Evolutionary conservation across 1,139 yeast species (phyloP), one percentile per base, ranked within the genome.

Genomic region (Sugiyamaella japonica): DNA sequence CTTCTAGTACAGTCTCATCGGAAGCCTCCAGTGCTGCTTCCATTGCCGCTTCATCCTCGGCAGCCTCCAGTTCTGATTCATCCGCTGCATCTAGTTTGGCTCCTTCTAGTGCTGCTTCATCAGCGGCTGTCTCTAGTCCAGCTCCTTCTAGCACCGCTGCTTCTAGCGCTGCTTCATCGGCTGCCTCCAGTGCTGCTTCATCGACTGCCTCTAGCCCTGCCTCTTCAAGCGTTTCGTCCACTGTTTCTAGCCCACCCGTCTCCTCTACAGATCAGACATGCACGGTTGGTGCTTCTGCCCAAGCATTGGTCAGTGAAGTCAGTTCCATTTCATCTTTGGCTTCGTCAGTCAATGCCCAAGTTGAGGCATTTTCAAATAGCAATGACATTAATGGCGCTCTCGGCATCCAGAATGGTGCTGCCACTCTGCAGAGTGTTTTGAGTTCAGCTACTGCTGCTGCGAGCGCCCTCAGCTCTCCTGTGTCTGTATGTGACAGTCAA

Each of bases 401-500:
- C 23, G 20, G 8, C n/a, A 29, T 49, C 28, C 52, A 43, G 23
- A 36, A 23, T 23, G 42, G 32, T 3, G 53, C 42, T 10, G 12
- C 37, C 10, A 28, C 43, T 5, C 17, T 50, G 7, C 37, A 34
- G 9, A 40, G 12, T n/a, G 15, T 20, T 12, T 16, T 50, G 13
- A 44, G 42, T 29, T 25, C 39, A 13, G 54, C 56, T 41, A 23
- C 54, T 25, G 13, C 32, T 40, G 47, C 50, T 23, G 53, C 56
- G 6, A 49, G 48, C 34, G 34, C 51, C 5, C 43, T 45, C 37
- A 15, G 53, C 17, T 9, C 34, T 20, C 43, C 43, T 4, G 48
- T 15, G 10, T 17, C 50, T 6, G n/a, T 23, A 25, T 50, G 53
- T 16, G 53, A 50, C 15, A 37, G 48, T n/a, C 20, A 31, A 13